A percentile compares a stretch with the other conserved stretches of the same genome.
These are phyloP conservation scores for Ophiostoma populinum DNA, from an alignment of 2,329 filamentous ascomycete species.

Conservation along the genomic window DNA sequence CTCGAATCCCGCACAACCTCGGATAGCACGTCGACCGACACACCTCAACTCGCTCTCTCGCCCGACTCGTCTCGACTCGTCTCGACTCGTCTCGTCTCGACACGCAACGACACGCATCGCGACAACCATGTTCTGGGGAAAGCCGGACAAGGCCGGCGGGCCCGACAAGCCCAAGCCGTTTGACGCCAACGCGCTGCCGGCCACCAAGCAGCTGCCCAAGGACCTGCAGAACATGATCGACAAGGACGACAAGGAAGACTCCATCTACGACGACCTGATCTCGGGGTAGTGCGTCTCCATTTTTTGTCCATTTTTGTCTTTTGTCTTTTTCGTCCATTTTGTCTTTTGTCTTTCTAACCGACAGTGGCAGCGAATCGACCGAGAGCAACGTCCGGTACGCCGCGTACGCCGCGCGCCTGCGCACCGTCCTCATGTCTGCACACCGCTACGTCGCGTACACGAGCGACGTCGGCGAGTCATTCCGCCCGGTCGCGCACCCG, in stretches of 20 bases:
- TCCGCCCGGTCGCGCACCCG: constrained; percentile 81
- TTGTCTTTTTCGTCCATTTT: background rate
- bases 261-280: constrained; percentile 59
- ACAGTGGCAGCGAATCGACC: constrained; percentile 61
- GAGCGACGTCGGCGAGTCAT: constrained; percentile 89
- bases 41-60: background rate
- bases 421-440: constrained; percentile 74
- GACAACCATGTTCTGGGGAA: constrained; percentile 24
- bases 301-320: background rate
- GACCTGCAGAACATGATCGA: constrained; percentile 41
- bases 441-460: constrained; percentile 97
- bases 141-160: constrained; percentile 14
- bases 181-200: constrained; percentile 29
- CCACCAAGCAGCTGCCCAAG: constrained; percentile 32
- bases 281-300: constrained; percentile 54
- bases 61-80: background rate
- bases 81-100: background rate
- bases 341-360: background rate
- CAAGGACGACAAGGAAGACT: constrained; percentile 44
- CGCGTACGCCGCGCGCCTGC: constrained; percentile 70
- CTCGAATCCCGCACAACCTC: background rate
- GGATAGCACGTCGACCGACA: background rate
- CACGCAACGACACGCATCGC: background rate
- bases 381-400: constrained; percentile 80
- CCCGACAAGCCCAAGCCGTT: constrained; percentile 13